phyloP scores from a whole-genome alignment of 2,329 filamentous ascomycete genomes.

The Exophiala viscosa region DNA sequence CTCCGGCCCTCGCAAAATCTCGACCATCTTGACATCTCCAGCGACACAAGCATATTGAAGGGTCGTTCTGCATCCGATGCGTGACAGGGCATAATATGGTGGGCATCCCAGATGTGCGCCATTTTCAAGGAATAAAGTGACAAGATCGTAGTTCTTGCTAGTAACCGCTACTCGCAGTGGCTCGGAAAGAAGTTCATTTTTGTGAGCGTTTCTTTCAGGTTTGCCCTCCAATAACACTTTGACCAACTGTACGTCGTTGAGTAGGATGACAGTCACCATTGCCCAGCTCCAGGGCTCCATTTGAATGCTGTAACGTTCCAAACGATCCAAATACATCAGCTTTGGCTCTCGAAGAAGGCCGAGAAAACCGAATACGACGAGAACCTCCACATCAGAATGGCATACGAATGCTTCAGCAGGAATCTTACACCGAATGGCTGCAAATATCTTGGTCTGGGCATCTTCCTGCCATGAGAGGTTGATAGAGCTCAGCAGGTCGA shows the following conservation, averaged over 20 bases:
- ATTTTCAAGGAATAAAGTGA: slow-evolving; percentile 1
- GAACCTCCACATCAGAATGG: not conserved
- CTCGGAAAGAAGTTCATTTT: not conserved
- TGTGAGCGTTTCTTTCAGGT: not conserved
- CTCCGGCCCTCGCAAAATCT: slow-evolving; percentile 1
- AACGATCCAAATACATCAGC: not conserved
- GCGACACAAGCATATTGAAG: not conserved
- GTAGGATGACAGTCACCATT: slow-evolving; percentile 1
- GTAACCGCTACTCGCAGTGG: slow-evolving; percentile 4
- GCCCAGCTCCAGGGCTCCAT: slow-evolving; percentile 2
- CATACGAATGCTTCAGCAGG: too few relatives aligned
- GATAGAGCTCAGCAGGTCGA: not conserved
- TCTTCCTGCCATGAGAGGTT: too few relatives aligned
- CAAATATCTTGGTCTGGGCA: too few relatives aligned
- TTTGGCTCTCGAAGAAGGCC: not conserved
- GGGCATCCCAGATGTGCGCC: slow-evolving; percentile 1
- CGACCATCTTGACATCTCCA: slow-evolving; percentile 2
- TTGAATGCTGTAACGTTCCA: not conserved
- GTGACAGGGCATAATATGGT: not conserved
- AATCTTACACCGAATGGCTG: too few relatives aligned
- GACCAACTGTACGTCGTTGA: not conserved
- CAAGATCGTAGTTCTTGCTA: not conserved
- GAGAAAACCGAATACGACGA: slow-evolving; percentile 1
- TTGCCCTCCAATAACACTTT: not conserved
- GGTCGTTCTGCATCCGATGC: not conserved